These are phyloP conservation scores for Aspergillus viridinutans DNA, from an alignment of 2,329 filamentous ascomycete genomes.

Conservation along the genomic window DNA sequence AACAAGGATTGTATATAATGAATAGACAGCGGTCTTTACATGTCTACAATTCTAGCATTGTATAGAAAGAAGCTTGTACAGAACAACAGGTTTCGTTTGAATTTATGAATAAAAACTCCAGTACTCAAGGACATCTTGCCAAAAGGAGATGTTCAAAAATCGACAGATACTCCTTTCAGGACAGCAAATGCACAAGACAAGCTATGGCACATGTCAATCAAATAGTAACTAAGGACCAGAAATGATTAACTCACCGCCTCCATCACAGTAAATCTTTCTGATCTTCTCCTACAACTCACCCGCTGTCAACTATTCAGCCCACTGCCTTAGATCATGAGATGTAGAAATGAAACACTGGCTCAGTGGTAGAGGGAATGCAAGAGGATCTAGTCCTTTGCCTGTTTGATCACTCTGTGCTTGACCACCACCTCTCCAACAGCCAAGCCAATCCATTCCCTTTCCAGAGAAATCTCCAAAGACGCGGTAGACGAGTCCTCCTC, in stretches of 20 bases:
- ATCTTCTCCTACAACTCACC: background rate
- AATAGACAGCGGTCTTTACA: background rate
- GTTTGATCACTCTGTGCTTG: background rate
- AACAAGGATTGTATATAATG: background rate
- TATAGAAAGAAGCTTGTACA: background rate
- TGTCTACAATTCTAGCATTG: background rate
- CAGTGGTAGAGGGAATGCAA: background rate
- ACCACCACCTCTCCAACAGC: background rate
- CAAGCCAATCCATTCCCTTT: conserved; percentile 17
- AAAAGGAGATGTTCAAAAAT: background rate
- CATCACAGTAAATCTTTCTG: background rate
- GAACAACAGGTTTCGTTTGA: background rate
- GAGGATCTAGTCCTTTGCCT: background rate
- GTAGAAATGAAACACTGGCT: background rate
- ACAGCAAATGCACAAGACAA: background rate
- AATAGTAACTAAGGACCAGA: background rate
- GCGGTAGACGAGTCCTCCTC: background rate
- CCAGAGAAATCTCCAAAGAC: conserved; percentile 8
- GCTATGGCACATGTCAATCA: background rate
- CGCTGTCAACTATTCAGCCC: background rate
- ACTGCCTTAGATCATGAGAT: background rate
- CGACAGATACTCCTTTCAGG: background rate
- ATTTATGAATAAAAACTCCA: too few species aligned
- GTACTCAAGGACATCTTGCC: too few species aligned
- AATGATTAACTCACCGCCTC: background rate